Conservation (phyloP, 2,329 filamentous ascomycete genomes). For the Claviceps purpurea region DNA sequence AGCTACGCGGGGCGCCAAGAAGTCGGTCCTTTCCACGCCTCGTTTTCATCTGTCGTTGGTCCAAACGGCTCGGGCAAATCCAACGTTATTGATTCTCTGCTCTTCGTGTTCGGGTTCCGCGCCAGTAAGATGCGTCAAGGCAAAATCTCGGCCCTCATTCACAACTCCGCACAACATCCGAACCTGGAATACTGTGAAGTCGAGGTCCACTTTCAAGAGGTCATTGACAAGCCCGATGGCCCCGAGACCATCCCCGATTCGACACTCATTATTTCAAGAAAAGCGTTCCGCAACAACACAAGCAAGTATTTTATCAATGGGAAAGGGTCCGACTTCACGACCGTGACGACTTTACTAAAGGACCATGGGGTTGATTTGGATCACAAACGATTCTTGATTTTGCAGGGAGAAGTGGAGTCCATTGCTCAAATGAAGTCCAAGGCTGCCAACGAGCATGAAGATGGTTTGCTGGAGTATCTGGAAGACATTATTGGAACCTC, state of each 20-base stretch:
- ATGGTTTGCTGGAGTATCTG: conserved; percentile 88
- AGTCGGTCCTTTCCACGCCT: conserved; percentile 91
- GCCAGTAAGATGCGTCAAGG: conserved; percentile 99
- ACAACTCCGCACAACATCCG: conserved; percentile 82
- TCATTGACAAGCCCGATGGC: conserved; percentile 71
- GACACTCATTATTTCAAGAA: conserved; percentile 73
- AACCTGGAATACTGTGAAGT: conserved; percentile 88
- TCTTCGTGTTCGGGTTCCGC: conserved; percentile 98
- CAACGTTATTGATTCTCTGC: conserved; percentile 93
- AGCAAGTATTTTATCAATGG: conserved; percentile 97
- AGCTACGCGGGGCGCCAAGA: conserved; percentile 93
- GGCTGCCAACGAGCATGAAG: conserved; percentile 86
- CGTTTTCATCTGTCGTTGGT: conserved; percentile 94
- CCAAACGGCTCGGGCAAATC: conserved; percentile 98
- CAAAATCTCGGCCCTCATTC: conserved; percentile 93
- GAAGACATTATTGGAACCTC: conserved; percentile 98
- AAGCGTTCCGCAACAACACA: conserved; percentile 93
- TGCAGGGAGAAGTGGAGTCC: conserved; percentile 95
- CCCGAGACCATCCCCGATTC: conserved; percentile 72
- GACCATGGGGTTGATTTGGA: conserved; percentile 89
- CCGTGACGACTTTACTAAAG: conserved; percentile 74
- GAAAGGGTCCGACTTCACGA: conserved; percentile 80
- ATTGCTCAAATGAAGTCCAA: conserved; percentile 99
- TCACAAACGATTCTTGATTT: conserved; percentile 93
- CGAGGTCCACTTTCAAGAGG: conserved; percentile 90